Base-by-base conservation (phyloP, 495 filamentous ascomycete species). In the Symbiotaphrina buchneri region DNA sequence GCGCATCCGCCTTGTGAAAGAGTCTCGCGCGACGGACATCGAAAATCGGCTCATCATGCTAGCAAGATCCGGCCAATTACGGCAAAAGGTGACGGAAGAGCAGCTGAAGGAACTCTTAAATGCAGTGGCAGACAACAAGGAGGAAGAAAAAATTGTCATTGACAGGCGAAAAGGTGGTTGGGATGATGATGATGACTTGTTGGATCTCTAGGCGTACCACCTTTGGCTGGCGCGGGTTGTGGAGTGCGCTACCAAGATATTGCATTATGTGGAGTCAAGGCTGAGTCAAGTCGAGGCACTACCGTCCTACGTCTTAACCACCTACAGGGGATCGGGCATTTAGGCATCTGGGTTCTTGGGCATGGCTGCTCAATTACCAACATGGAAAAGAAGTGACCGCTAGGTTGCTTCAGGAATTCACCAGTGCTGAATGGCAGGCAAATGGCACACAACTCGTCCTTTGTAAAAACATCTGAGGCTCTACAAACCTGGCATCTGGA, bases 1-100 rank as follows among this genome's bases (percentile, higher is more conserved):
- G 28, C 77, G 90, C 36, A 95, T 97, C 53, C 77, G 84, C 10
- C 69, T 97, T 34, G 87, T 95, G 34, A 95, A 94, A 52, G 84
- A 83, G 48, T 72, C 72, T 32, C 79, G 90, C 42, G 87, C 87
- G 21, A 61, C 61, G 27, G 82, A 93, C 43, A 66, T 95, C 33
- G 87, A 97, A 58, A 85, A 84, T 62, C 55, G 85, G 25, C 65
- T 97, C 21, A 79, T 97, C 51, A 81, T 74, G 72, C 64, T 97
- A 31, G 84, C 85, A 18, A 76, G 80, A 37, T 62, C 66, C 8
- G 82, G 83, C 16, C 85, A 94, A 56, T 56, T 97, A 21, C 70
- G 80, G 11, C 54, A 65, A 35, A 85, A 90, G 42, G 83, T 95
- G 27, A 84, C 78, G 0, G 87, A 97, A 53, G 72, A 74, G 29